phyloP scores from a whole-genome alignment of 257 asterid species.

The Agastache rugosa region DNA sequence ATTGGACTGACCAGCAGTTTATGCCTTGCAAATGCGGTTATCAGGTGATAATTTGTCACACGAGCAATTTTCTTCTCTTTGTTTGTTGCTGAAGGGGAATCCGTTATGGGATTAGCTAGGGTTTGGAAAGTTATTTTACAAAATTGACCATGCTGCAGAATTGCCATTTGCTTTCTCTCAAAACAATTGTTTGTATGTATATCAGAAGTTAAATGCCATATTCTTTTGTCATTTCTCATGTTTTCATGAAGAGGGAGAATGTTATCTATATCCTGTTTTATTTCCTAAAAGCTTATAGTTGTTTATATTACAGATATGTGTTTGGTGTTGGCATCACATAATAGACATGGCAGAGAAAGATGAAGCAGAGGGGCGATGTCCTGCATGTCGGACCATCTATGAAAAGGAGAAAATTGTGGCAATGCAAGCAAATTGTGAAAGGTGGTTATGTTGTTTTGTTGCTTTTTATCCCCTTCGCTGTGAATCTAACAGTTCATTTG shows the following conservation, averaged over 20 bases:
- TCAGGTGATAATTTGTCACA: conserved; percentile 57
- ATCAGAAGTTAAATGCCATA: neutral
- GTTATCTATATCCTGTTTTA: conserved; percentile 22
- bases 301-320: conserved; percentile 66
- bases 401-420: conserved; percentile 89
- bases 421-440: conserved; percentile 76
- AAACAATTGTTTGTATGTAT: conserved; percentile 17
- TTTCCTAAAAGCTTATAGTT: conserved; percentile 24
- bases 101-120: neutral
- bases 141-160: conserved; percentile 5
- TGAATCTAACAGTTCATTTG: conserved; percentile 33
- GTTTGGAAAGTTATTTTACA: conserved; percentile 1
- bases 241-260: conserved; percentile 17
- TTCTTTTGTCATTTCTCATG: neutral
- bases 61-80: neutral
- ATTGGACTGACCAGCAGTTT: conserved; percentile 98
- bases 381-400: conserved; percentile 84
- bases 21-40: conserved; percentile 94
- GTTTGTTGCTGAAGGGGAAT: neutral
- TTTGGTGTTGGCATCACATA: conserved; percentile 99
- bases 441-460: conserved; percentile 45
- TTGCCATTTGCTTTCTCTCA: neutral
- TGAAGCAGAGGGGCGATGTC: conserved; percentile 86
- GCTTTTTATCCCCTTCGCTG: conserved; percentile 9
- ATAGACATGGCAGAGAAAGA: conserved; percentile 97